These are phyloP conservation scores for Dictyostelium purpureum DNA, from an alignment of 78 protist species.

Conservation along the genomic window DNA sequence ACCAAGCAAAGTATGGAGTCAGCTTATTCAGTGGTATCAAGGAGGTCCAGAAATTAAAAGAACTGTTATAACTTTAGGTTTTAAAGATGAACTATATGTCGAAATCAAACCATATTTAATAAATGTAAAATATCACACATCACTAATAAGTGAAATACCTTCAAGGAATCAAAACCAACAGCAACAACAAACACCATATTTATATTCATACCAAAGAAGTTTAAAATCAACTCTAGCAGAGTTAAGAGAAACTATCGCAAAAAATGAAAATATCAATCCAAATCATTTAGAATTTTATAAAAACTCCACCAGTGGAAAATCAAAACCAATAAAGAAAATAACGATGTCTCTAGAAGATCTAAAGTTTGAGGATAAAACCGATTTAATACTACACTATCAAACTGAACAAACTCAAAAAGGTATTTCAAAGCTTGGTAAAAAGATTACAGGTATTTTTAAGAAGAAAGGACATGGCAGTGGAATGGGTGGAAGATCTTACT, in stretches of 20 bases:
- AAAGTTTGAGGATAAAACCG: slow-evolving; percentile 22
- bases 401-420: background rate
- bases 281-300: background rate
- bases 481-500: background rate
- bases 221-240: slow-evolving; percentile 20
- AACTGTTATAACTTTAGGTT: slow-evolving; percentile 43
- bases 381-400: background rate
- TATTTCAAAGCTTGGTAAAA: background rate
- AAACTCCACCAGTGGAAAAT: background rate
- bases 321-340: slow-evolving; percentile 15
- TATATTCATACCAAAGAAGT: slow-evolving; percentile 32
- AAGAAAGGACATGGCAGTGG: background rate
- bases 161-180: background rate
- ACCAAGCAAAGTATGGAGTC: slow-evolving; percentile 28
- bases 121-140: background rate
- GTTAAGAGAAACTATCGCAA: slow-evolving; percentile 23
- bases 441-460: background rate
- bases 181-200: too few species aligned
- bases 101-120: slow-evolving; percentile 46
- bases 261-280: slow-evolving; percentile 14
- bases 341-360: slow-evolving; percentile 57
- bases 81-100: slow-evolving; percentile 34
- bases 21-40: slow-evolving; percentile 38
- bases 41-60: slow-evolving; percentile 80
- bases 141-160: background rate